Evolutionary conservation across 257 asterid genomes (phyloP).

Genomic region (Scutellaria galericulata): DNA sequence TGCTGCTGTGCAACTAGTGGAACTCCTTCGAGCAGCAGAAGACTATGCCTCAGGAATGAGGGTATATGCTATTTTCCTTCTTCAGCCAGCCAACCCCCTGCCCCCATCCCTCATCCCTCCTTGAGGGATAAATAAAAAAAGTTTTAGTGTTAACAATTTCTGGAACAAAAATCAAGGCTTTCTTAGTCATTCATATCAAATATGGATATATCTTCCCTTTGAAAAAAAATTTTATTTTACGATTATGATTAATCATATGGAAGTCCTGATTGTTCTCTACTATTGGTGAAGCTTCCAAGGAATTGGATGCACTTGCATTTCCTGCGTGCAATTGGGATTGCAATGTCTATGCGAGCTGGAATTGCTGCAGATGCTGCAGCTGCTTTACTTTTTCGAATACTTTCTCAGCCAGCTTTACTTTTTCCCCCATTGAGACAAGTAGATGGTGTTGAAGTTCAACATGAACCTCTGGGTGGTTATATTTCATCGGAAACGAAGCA

Average conservation of each 20-base stretch:
- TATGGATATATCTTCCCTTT: constrained; percentile 5
- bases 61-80: constrained; percentile 50
- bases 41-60: constrained; percentile 94
- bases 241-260: constrained; percentile 25
- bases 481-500: constrained; percentile 67
- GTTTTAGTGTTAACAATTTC: neutral
- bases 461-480: constrained; percentile 60
- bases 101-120: neutral
- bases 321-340: constrained; percentile 94
- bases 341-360: constrained; percentile 99
- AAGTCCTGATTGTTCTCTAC: constrained; percentile 40
- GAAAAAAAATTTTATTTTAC: neutral
- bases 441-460: constrained; percentile 84
- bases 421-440: constrained; percentile 95
- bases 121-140: constrained; percentile 19
- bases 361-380: constrained; percentile 99
- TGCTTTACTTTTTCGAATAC: constrained; percentile 95
- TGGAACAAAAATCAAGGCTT: neutral
- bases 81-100: neutral
- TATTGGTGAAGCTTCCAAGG: constrained; percentile 81
- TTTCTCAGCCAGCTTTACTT: constrained; percentile 95
- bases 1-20: constrained; percentile 99
- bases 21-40: constrained; percentile 98
- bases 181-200: constrained; percentile 15
- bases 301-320: constrained; percentile 99